These are phyloP conservation scores for Acephala macrosclerotiorum DNA, from an alignment of 2,329 filamentous ascomycete genomes.

Conservation along the genomic window DNA sequence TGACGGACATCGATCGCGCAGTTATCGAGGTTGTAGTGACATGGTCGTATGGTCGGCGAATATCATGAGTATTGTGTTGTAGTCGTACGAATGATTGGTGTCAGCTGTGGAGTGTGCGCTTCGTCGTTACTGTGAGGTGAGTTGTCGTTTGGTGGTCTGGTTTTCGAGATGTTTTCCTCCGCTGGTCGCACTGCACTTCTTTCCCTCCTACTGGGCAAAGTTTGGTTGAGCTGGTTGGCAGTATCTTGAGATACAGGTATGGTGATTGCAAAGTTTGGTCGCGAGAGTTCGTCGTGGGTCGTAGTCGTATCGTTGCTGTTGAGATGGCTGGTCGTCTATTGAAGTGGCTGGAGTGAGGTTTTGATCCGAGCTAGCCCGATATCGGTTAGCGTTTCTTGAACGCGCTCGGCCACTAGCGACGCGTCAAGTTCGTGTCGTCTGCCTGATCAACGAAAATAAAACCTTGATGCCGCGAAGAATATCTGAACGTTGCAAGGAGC, in stretches of 20 bases:
- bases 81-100: conserved; percentile 21
- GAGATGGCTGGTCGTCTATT: conserved; percentile 27
- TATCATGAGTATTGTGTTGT: conserved; percentile 35
- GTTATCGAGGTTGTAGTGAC: conserved; percentile 36
- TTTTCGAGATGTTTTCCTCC: conserved; percentile 12
- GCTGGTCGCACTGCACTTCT: conserved; percentile 6
- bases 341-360: conserved; percentile 19
- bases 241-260: background rate
- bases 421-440: conserved; percentile 7
- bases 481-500: background rate
- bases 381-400: background rate
- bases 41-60: conserved; percentile 30
- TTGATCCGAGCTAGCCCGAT: background rate
- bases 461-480: conserved; percentile 4
- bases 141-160: conserved; percentile 16
- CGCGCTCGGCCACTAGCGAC: no score
- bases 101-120: conserved; percentile 17
- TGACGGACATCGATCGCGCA: conserved; percentile 33
- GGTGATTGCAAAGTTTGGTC: background rate
- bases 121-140: conserved; percentile 3
- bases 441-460: conserved; percentile 8
- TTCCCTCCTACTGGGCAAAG: conserved; percentile 3
- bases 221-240: background rate
- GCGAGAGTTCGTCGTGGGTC: background rate
- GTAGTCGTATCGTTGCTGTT: conserved; percentile 24